Percentiles rank a stretch among this genome's conserved stretches.
Evolutionary conservation across 164 flowering plant genomes (phyloP).

Genomic region (Berberis thunbergii): DNA sequence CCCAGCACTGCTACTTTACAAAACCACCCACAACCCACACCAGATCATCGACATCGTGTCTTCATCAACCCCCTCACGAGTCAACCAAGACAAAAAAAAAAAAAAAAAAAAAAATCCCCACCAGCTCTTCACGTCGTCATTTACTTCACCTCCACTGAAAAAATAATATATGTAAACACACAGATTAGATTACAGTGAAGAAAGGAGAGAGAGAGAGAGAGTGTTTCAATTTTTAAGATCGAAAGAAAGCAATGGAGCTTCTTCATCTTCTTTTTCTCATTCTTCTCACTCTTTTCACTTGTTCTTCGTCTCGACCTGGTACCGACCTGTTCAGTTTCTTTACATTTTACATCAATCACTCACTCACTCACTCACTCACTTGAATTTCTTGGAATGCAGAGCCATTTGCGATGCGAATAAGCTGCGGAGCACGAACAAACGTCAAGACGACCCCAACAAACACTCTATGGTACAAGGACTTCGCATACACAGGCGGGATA

Average conservation of each 20-base stretch:
- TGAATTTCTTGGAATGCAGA: constrained; percentile 25
- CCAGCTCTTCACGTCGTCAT: too few relatives aligned
- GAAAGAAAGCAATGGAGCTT: background rate
- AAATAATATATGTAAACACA: too few relatives aligned
- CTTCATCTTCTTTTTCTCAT: background rate
- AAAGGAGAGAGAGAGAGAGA: background rate
- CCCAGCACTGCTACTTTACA: too few relatives aligned
- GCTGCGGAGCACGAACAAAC: constrained; percentile 84
- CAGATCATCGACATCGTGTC: too few relatives aligned
- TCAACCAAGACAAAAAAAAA: too few relatives aligned
- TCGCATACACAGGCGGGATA: constrained; percentile 81
- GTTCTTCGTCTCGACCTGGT: constrained; percentile 2
- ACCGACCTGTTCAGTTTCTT: background rate
- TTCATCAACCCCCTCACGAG: too few relatives aligned
- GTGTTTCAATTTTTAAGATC: background rate
- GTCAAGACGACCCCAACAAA: constrained; percentile 52
- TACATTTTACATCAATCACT: background rate
- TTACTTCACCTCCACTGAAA: too few relatives aligned
- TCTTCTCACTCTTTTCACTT: background rate
- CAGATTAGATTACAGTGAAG: too few relatives aligned
- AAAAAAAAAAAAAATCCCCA: too few relatives aligned
- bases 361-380: background rate
- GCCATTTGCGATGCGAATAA: constrained; percentile 82
- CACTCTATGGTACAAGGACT: constrained; percentile 79
- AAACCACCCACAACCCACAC: too few relatives aligned